phyloP scores from a whole-genome alignment of 306 rosid genomes.

The Fragaria iinumae region DNA sequence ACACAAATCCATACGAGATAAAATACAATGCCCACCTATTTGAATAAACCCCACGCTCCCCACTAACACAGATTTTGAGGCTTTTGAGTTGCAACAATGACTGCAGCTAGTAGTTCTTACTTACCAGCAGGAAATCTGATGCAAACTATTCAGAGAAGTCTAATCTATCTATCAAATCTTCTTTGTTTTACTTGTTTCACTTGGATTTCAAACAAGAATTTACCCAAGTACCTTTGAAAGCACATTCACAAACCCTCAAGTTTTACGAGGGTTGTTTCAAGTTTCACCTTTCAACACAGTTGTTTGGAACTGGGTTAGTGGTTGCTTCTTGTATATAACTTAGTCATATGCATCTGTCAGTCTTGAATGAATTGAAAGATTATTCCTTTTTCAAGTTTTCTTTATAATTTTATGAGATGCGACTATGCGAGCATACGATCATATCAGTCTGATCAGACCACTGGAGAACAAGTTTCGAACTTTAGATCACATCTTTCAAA shows the following conservation, averaged over 20 bases:
- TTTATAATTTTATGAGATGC: not conserved
- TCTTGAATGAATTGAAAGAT: constrained; percentile 1
- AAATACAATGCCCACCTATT: constrained; percentile 2
- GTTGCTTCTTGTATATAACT: constrained; percentile 11
- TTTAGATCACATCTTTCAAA: constrained; percentile 6
- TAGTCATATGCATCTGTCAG: constrained; percentile 9
- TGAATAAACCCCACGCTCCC: not conserved
- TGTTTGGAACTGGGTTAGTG: not conserved
- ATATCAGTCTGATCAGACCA: not conserved
- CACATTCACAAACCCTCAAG: constrained; percentile 4
- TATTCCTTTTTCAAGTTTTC: not conserved
- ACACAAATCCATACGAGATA: not conserved
- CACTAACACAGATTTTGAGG: constrained; percentile 9
- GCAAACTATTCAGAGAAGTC: not conserved
- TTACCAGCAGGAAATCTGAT: not conserved
- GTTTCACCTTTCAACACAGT: not conserved
- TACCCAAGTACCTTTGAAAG: not conserved
- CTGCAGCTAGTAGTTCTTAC: not conserved
- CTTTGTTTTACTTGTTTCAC: not conserved
- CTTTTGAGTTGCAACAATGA: not conserved
- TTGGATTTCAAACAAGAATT: not conserved
- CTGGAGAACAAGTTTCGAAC: not conserved
- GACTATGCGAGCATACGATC: not conserved
- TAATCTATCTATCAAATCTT: constrained; percentile 3
- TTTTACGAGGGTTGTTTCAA: not conserved